phyloP scores from a whole-genome alignment of 768 basidiomycete species.

The Sarcomyxa edulis region DNA sequence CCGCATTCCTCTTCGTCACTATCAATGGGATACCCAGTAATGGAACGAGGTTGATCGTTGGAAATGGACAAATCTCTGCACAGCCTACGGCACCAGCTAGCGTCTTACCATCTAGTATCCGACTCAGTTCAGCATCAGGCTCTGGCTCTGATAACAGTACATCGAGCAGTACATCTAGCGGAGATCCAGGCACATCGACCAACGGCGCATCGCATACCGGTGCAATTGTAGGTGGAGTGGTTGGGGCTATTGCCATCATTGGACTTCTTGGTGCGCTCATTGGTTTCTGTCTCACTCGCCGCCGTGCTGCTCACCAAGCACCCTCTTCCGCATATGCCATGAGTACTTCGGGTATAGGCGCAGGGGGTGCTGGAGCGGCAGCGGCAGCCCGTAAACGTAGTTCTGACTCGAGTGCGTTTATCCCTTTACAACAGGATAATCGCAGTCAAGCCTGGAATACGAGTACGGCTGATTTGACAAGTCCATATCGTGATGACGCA shows the following conservation, averaged over 20 bases:
- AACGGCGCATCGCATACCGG: conserved; percentile 31
- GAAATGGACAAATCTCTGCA: conserved; percentile 56
- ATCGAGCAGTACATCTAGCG: too few relatives aligned
- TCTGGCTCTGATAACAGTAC: conserved; percentile 11
- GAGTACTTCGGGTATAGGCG: conserved; percentile 9
- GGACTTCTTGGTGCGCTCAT: conserved; percentile 47
- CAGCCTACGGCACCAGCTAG: conserved; percentile 44
- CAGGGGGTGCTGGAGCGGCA: conserved; percentile 20
- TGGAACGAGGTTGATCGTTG: conserved; percentile 62
- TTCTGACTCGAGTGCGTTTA: conserved; percentile 67
- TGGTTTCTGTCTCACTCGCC: conserved; percentile 46
- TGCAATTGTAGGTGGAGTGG: conserved; percentile 42
- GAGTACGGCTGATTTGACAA: conserved; percentile 41
- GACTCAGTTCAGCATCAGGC: conserved; percentile 36
- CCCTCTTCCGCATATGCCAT: conserved; percentile 16
- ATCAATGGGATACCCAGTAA: conserved; percentile 72
- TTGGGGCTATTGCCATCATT: conserved; percentile 48
- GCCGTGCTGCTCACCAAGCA: too few relatives aligned
- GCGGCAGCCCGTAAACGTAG: conserved; percentile 30
- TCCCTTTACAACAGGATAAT: conserved; percentile 65
- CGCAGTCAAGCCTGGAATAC: conserved; percentile 53
- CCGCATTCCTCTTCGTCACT: conserved; percentile 64
- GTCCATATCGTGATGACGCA: conserved; percentile 27
- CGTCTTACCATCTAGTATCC: conserved; percentile 46
- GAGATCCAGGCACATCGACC: too few relatives aligned